These are phyloP conservation scores for Coffea canephora DNA, from an alignment of 257 asterid species.

Conservation along the genomic window DNA sequence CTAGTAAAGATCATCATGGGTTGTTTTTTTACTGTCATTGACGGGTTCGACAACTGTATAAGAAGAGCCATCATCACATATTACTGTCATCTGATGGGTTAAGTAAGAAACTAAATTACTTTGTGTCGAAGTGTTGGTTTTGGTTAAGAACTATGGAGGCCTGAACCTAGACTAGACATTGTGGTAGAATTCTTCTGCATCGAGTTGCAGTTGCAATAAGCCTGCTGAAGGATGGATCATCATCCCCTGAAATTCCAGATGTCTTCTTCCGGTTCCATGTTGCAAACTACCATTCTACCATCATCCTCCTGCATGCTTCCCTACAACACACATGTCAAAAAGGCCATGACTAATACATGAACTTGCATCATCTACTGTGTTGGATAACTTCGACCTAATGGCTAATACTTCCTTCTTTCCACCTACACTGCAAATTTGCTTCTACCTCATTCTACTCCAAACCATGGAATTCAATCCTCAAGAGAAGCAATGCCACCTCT, in stretches of 20 bases:
- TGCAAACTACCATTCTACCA: not conserved
- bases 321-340: not conserved
- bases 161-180: too few relatives aligned
- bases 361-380: not conserved
- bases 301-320: not conserved
- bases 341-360: not conserved
- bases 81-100: too few relatives aligned
- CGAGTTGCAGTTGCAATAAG: too few relatives aligned
- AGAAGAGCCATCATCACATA: too few relatives aligned
- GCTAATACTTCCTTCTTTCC: not conserved
- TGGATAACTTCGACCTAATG: not conserved
- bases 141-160: too few relatives aligned
- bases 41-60: too few relatives aligned
- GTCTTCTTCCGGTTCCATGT: not conserved
- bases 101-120: too few relatives aligned
- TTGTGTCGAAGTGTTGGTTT: too few relatives aligned
- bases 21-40: too few relatives aligned
- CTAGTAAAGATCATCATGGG: too few relatives aligned
- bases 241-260: constrained; percentile 14
- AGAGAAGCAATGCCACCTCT: not conserved
- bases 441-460: not conserved
- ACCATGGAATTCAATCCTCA: constrained; percentile 15
- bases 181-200: too few relatives aligned
- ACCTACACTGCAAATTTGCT: not conserved
- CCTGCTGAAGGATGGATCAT: not conserved